Evolutionary conservation across 257 asterid species (phyloP).

Genomic region (Solanum etuberosum): DNA sequence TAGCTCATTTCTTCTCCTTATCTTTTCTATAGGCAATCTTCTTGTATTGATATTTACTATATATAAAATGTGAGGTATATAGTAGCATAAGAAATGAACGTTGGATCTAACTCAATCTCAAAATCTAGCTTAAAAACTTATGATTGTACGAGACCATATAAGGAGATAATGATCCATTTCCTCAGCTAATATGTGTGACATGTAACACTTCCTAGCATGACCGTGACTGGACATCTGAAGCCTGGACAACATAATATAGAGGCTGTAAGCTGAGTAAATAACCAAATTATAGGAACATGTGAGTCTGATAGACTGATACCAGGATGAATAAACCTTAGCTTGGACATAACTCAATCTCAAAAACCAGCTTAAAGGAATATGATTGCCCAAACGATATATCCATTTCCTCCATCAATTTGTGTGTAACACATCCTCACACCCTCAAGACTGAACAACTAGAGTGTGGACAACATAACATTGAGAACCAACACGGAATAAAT

Average conservation of each 20-base stretch:
- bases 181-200: not conserved
- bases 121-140: not conserved
- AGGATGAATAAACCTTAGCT: too few relatives aligned
- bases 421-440: not conserved
- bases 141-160: not conserved
- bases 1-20: too few relatives aligned
- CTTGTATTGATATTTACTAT: too few relatives aligned
- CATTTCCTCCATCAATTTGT: not conserved
- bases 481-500: not conserved
- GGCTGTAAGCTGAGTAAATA: not conserved
- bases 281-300: not conserved
- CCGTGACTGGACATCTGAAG: not conserved
- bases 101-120: not conserved
- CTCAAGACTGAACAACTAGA: not conserved
- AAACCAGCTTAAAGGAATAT: not conserved
- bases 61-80: too few relatives aligned
- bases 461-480: not conserved
- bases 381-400: not conserved
- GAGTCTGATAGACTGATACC: not conserved
- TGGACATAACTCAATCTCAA: not conserved
- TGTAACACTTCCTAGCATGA: not conserved
- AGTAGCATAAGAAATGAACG: not conserved
- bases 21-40: too few relatives aligned
- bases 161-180: not conserved
- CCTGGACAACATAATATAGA: not conserved